phyloP scores from a whole-genome alignment of 257 asterid genomes.

The Solanum lycopersicoides region DNA sequence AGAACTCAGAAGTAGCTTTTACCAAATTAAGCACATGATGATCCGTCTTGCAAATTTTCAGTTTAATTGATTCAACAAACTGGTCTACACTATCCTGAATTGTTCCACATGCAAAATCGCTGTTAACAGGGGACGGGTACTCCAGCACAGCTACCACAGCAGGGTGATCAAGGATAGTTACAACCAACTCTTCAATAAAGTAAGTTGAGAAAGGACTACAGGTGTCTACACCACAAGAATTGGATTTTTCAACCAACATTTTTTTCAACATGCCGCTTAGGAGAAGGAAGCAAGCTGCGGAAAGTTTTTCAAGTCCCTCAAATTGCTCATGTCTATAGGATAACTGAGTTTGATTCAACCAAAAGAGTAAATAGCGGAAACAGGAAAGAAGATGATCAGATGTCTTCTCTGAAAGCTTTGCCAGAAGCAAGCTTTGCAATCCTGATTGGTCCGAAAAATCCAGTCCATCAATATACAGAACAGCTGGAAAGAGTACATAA shows the following conservation, averaged over 20 bases:
- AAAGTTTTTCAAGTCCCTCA: slow-evolving; percentile 43
- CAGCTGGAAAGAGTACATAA: slow-evolving; percentile 52
- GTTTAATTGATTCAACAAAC: slow-evolving; percentile 36
- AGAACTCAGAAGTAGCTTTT: slow-evolving; percentile 39
- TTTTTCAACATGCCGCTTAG: slow-evolving; percentile 47
- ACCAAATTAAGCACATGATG: slow-evolving; percentile 51
- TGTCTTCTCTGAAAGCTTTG: slow-evolving; percentile 43
- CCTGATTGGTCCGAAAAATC: slow-evolving; percentile 27
- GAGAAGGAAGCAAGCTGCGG: slow-evolving; percentile 42
- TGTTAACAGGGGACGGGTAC: slow-evolving; percentile 37
- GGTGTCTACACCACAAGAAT: slow-evolving; percentile 13
- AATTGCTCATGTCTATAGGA: slow-evolving; percentile 20
- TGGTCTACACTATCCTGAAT: slow-evolving; percentile 33
- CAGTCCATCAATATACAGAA: slow-evolving; percentile 32
- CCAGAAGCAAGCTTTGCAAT: slow-evolving; percentile 49
- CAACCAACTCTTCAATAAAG: slow-evolving; percentile 47
- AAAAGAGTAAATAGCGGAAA: slow-evolving; percentile 56
- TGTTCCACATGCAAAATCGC: slow-evolving; percentile 30
- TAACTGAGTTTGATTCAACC: slow-evolving; percentile 44
- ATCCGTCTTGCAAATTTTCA: slow-evolving; percentile 41
- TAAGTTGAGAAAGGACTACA: slow-evolving; percentile 15
- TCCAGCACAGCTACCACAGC: slow-evolving; percentile 40
- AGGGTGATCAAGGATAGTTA: slow-evolving; percentile 55
- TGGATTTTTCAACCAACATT: slow-evolving; percentile 27
- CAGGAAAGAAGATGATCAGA: slow-evolving; percentile 59